Conservation (phyloP, 2,329 filamentous ascomycete species). For the Aspergillus unguis region DNA sequence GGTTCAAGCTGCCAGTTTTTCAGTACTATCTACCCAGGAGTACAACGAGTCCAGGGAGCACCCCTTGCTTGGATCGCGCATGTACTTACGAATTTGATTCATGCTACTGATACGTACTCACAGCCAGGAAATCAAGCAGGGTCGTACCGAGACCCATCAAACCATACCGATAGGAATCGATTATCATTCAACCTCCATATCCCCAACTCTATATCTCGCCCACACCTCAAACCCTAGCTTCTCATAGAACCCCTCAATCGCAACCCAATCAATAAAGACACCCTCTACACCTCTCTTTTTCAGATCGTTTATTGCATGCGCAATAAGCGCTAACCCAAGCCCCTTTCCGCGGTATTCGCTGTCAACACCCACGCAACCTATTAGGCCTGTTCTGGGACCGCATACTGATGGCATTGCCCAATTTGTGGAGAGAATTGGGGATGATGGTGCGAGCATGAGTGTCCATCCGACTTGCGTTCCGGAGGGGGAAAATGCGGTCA, state of each 20-base stretch:
- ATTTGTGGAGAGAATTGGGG: constrained; percentile 26
- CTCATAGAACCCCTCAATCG: constrained; percentile 45
- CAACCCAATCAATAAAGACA: constrained; percentile 46
- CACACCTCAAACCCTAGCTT: constrained; percentile 40
- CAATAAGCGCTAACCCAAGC: constrained; percentile 43
- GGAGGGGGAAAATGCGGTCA: constrained; percentile 40
- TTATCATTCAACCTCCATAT: constrained; percentile 12
- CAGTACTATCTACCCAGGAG: too few relatives aligned
- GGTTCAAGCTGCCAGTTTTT: too few relatives aligned
- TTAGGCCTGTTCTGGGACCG: constrained; percentile 42
- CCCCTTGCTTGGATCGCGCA: too few relatives aligned
- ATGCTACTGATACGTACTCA: too few relatives aligned
- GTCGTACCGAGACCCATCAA: too few relatives aligned
- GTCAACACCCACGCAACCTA: constrained; percentile 47
- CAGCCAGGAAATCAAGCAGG: too few relatives aligned
- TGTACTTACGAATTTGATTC: too few relatives aligned
- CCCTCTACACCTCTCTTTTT: constrained; percentile 40
- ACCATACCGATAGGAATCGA: too few relatives aligned
- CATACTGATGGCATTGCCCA: constrained; percentile 44
- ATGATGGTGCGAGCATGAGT: constrained; percentile 40
- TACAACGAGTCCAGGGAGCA: too few relatives aligned
- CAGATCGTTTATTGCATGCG: constrained; percentile 45
- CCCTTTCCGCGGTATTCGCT: constrained; percentile 36
- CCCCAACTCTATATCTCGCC: constrained; percentile 39
- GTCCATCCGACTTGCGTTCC: constrained; percentile 46